Base-by-base conservation (phyloP, 1,139 yeast species). In the Sugiyamaella japonica region DNA sequence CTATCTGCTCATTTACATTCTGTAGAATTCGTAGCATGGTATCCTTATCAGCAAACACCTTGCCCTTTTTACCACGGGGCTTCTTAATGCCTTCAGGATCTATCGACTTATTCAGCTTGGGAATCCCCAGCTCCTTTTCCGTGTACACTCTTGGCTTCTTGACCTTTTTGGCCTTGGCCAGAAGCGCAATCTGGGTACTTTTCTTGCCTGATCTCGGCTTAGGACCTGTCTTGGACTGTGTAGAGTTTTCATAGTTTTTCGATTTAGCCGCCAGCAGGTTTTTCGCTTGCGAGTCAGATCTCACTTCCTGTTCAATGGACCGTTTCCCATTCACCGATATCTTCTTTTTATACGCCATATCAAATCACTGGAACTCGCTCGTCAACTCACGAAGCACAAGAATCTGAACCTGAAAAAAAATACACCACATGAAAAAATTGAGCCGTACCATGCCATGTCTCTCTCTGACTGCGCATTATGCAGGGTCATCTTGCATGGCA, bases 31-130 rank as follows among this genome's bases (percentile, higher is more conserved):
- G 78, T 48, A 82, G 79, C 65, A 87, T 73, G 34, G 83, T 71
- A 66, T 88, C 93, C 67, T 88, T 95, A 50, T 74, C 86, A 29
- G 90, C 85, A 70, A 91, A 90, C 65, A 85, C 86, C 76, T 93
- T 93, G 52, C 98, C 98, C 74, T 91, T 93, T 72, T 91, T 93
- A 52, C 97, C 97, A 59, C 79, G 79, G 61, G 78, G 80, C 63
- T 81, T 81, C 48, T 77, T 78, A 63, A 86, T 84, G 8, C 88
- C 89, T 46, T 96, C 97, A 0, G 98, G 97, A 48, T 83, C 81
- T 42, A 91, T 79, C 8, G 97, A 89, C 63, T 80, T 85, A 70
- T 93, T 93, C 64, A 91, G 78, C 28, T 79, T 76, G 37, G 97
- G 97, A 48, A 90, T 75, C 42, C 85, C 82, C 45, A 91, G 76